Percentiles rank a stretch among this genome's conserved stretches.
phyloP scores from a whole-genome alignment of 2,329 filamentous ascomycete genomes.

The Biscogniauxia marginata region DNA sequence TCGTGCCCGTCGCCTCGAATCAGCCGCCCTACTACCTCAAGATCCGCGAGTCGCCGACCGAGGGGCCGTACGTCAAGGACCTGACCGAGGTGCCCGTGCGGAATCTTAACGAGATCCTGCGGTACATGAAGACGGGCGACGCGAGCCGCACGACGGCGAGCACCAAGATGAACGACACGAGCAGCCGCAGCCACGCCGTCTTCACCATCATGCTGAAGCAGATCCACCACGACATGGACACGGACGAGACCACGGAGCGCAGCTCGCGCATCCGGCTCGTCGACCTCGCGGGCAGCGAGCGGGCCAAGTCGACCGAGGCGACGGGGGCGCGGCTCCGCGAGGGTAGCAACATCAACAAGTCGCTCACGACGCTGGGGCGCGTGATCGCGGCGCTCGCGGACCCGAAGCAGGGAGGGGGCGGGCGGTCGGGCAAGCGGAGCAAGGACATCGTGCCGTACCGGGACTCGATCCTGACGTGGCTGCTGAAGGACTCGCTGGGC shows the following conservation, averaged over 20 bases:
- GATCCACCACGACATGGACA: conserved; percentile 94
- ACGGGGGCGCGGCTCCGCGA: conserved; percentile 88
- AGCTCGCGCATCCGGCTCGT: conserved; percentile 92
- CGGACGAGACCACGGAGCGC: conserved; percentile 96
- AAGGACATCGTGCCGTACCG: conserved; percentile 81
- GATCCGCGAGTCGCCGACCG: conserved; percentile 90
- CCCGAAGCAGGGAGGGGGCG: conserved; percentile 52
- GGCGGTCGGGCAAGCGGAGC: conserved; percentile 48
- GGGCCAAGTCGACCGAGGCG: conserved; percentile 92
- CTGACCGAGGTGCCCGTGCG: conserved; percentile 90
- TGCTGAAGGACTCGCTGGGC: conserved; percentile 91
- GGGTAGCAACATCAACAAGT: conserved; percentile 99
- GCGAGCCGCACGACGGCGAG: conserved; percentile 82
- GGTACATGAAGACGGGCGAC: conserved; percentile 89
- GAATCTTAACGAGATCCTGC: conserved; percentile 81
- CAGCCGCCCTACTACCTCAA: conserved; percentile 90
- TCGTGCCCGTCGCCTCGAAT: conserved; percentile 69
- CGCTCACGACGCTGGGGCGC: conserved; percentile 88
- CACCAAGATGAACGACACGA: conserved; percentile 99
- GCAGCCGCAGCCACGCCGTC: conserved; percentile 91
- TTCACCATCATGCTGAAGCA: conserved; percentile 98
- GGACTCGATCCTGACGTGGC: conserved; percentile 80
- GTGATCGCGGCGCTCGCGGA: conserved; percentile 90
- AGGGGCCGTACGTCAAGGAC: conserved; percentile 96
- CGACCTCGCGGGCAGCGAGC: conserved; percentile 90